Conservation (phyloP, 345 rosid genomes). For the Eucalyptus pauciflora region DNA sequence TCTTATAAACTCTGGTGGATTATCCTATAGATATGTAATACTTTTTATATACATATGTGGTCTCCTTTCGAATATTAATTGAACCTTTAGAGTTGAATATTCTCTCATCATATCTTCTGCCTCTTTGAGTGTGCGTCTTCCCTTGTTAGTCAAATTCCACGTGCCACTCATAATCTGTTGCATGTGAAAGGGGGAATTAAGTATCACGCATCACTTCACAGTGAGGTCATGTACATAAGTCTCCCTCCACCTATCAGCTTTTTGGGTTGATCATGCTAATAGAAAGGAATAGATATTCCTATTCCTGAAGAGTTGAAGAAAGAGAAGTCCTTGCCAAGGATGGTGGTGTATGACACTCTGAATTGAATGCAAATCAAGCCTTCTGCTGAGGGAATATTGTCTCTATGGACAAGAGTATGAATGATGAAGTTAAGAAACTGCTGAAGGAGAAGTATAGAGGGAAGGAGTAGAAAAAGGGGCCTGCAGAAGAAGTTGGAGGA, state of each 20-base stretch:
- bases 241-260: too few species aligned
- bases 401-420: neutral
- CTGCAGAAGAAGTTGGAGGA: neutral
- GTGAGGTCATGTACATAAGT: too few species aligned
- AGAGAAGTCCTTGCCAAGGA: neutral
- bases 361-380: neutral
- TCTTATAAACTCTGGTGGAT: neutral
- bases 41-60: too few species aligned
- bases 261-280: too few species aligned
- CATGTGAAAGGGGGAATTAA: too few species aligned
- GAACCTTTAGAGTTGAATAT: too few species aligned
- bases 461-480: neutral
- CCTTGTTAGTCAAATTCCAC: too few species aligned
- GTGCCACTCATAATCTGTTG: rapidly evolving
- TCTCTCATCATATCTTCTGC: too few species aligned
- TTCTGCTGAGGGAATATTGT: neutral
- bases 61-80: too few species aligned
- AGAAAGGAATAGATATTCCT: neutral
- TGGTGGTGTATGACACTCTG: neutral
- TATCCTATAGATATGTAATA: neutral
- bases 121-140: too few species aligned
- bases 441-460: neutral
- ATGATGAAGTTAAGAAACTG: neutral
- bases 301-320: neutral
- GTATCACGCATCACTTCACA: too few species aligned